Evolutionary conservation across 768 basidiomycete species (phyloP).

Genomic region (Boletellus ananas): DNA sequence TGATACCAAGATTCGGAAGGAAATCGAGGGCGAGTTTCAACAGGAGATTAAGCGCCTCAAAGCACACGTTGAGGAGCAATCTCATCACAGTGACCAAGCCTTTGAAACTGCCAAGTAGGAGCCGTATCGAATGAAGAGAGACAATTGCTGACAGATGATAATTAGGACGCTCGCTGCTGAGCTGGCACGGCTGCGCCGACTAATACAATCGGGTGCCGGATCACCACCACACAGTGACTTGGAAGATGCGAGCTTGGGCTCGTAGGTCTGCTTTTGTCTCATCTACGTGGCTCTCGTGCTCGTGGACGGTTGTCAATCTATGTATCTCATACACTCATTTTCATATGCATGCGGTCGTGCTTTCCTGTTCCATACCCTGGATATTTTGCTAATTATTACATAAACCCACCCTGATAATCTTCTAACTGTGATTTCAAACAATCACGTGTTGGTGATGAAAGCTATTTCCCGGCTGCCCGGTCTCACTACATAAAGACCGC

Average conservation of each 20-base stretch:
- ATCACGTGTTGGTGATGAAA: no score
- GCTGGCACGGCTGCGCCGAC: conserved; percentile 62
- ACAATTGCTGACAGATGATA: neutral
- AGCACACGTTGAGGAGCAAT: conserved; percentile 49
- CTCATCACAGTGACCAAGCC: conserved; percentile 54
- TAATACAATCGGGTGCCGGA: conserved; percentile 59
- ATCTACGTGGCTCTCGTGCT: neutral
- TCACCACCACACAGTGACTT: conserved; percentile 19
- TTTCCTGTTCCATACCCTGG: conserved; percentile 29
- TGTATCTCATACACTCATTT: conserved; percentile 32
- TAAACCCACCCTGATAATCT: no score
- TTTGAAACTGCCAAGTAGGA: conserved; percentile 59
- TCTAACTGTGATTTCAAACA: no score
- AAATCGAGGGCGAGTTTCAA: conserved; percentile 59
- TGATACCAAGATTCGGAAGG: conserved; percentile 45
- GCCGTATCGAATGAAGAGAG: neutral
- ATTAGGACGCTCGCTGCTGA: conserved; percentile 57
- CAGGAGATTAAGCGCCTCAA: conserved; percentile 55
- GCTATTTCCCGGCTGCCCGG: no score
- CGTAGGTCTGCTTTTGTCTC: conserved; percentile 6
- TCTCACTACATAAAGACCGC: no score
- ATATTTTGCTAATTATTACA: conserved; percentile 16
- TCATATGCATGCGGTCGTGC: conserved; percentile 14
- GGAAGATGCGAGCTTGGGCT: conserved; percentile 9
- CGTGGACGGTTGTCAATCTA: conserved; percentile 28